A percentile compares a stretch with the other conserved stretches of the same genome.
Evolutionary conservation across 306 rosid genomes (phyloP).

Genomic region (Benincasa hispida): DNA sequence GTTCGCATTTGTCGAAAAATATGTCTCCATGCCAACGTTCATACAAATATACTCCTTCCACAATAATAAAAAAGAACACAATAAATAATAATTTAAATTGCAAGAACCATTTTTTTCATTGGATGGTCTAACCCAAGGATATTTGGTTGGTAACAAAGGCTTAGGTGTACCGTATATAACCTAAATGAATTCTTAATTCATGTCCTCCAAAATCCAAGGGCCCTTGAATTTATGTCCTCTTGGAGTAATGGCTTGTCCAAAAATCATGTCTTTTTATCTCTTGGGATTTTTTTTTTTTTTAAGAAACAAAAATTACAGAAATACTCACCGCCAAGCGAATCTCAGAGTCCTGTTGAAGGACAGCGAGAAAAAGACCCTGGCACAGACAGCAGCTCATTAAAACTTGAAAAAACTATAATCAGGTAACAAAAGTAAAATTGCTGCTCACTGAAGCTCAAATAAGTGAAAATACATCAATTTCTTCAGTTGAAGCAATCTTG

Average conservation of each 20-base stretch:
- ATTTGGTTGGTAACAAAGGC: neutral
- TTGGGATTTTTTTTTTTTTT: too few species aligned
- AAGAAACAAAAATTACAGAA: neutral
- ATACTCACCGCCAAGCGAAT: constrained; percentile 70
- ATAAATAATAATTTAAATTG: neutral
- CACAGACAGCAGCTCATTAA: constrained; percentile 5
- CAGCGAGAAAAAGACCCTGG: constrained; percentile 75
- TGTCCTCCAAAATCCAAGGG: neutral
- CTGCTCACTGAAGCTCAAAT: neutral
- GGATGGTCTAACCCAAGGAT: neutral
- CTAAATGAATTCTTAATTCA: neutral
- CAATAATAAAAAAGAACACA: neutral
- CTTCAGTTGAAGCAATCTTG: neutral
- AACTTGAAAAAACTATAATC: neutral
- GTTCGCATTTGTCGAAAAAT: neutral
- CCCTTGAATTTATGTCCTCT: neutral
- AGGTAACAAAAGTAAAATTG: neutral
- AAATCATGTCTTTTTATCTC: neutral
- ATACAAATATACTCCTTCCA: neutral
- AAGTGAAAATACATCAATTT: neutral
- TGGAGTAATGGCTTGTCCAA: neutral
- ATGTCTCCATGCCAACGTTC: too few species aligned
- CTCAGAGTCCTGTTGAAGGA: constrained; percentile 71
- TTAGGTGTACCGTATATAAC: neutral
- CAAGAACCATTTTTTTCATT: neutral